Conservation (phyloP, 1,139 yeast genomes). For the Lodderomyces orthopsilosis region DNA sequence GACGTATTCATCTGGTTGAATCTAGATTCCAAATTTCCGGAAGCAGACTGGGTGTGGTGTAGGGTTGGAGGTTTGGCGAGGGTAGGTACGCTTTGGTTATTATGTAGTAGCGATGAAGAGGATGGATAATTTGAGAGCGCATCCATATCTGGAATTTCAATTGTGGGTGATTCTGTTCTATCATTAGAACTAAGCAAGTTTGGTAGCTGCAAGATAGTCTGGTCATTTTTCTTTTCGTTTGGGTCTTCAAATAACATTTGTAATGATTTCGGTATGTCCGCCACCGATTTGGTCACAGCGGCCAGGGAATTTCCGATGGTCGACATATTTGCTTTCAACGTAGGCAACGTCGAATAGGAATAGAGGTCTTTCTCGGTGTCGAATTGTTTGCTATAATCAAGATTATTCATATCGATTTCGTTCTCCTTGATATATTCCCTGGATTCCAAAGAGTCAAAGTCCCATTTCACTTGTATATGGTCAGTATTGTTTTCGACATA, state of each 20-base stretch:
- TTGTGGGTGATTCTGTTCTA: conserved; percentile 42
- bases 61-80: conserved; percentile 48
- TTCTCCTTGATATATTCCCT: conserved; percentile 70
- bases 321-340: conserved; percentile 21
- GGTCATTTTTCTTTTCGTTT: conserved; percentile 15
- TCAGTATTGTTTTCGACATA: conserved; percentile 18
- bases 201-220: conserved; percentile 6
- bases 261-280: conserved; percentile 68
- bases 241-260: conserved; percentile 63
- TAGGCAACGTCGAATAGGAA: conserved; percentile 29
- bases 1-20: conserved; percentile 17
- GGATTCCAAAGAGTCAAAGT: conserved; percentile 74
- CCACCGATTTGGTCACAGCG: conserved; percentile 4
- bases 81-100: conserved; percentile 19
- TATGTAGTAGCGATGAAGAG: conserved; percentile 10
- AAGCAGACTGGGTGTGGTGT: conserved; percentile 49
- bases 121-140: conserved; percentile 25
- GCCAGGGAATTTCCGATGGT: conserved; percentile 9
- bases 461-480: conserved; percentile 77
- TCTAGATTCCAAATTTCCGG: conserved; percentile 42
- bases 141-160: conserved; percentile 48
- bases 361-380: conserved; percentile 22
- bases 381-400: conserved; percentile 31
- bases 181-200: conserved; percentile 9
- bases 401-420: conserved; percentile 52